Percentiles rank a stretch among this genome's conserved stretches.
Evolutionary conservation across 208 protist genomes (phyloP).

Genomic region (Trypanosoma boissoni): DNA sequence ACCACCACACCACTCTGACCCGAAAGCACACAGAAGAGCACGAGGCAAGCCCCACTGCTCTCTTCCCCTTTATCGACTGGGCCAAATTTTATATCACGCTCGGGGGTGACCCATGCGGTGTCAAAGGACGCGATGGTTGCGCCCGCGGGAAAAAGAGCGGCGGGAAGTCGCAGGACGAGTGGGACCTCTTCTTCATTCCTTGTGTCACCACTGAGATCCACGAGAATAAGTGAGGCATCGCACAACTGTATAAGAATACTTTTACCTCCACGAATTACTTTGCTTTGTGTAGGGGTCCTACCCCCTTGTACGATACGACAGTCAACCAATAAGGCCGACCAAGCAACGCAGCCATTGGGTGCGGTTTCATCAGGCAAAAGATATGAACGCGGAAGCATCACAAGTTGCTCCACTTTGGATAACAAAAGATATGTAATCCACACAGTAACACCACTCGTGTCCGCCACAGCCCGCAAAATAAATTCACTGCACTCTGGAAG

Average conservation of each 20-base stretch:
- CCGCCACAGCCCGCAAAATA: slow-evolving; percentile 61
- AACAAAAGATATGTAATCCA: slow-evolving; percentile 5
- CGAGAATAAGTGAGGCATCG: slow-evolving; percentile 58
- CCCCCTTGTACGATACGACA: slow-evolving; percentile 44
- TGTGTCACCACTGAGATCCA: slow-evolving; percentile 51
- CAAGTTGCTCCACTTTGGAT: slow-evolving; percentile 7
- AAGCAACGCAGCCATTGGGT: slow-evolving; percentile 28
- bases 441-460: slow-evolving; percentile 23
- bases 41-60: slow-evolving; percentile 28
- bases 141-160: slow-evolving; percentile 63
- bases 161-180: slow-evolving; percentile 48
- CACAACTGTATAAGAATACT: slow-evolving; percentile 68
- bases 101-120: slow-evolving; percentile 55
- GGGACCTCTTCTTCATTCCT: slow-evolving; percentile 35
- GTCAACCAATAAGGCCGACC: slow-evolving; percentile 57
- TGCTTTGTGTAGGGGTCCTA: slow-evolving; percentile 27
- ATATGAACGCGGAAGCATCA: slow-evolving; percentile 9
- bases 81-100: too few species aligned
- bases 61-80: slow-evolving; percentile 11
- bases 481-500: slow-evolving; percentile 57
- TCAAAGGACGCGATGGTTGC: slow-evolving; percentile 51
- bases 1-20: slow-evolving; percentile 66
- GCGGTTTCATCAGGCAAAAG: not conserved
- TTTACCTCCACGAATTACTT: slow-evolving; percentile 57
- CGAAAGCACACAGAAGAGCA: slow-evolving; percentile 51